Base-by-base conservation (phyloP, 192 early-diverging fungal species). In the Entomortierella lignicola region DNA sequence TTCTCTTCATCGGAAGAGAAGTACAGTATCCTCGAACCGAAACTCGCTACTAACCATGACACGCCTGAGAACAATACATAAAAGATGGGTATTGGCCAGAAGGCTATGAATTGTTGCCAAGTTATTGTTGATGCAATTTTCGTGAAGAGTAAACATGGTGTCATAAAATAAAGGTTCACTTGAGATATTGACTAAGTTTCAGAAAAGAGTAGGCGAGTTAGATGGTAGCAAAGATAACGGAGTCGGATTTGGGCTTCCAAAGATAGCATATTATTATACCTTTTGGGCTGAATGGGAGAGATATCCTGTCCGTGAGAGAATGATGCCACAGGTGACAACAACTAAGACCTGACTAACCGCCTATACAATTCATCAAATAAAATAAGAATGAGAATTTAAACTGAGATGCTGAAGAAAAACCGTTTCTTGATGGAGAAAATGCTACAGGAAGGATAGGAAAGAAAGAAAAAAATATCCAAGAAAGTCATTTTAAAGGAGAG, bases 131-230 rank as follows among this genome's bases (percentile, higher is more conserved):
- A 88, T 20, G 89, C 88, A 73, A 91, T 91, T 39, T 92, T 93
- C 54, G 90, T 88, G 57, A 93, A 93, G 34, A 93, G 80, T 2
- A 93, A 85, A 44, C 90, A 90, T 13, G 92, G 92, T 37, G 92
- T 93, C 77, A 93, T 85, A 55, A 91, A 90, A 42, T 88, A 86
- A 29, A 93, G 70, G 65, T 92, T 93, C 21, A 93, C 55, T 47
- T 79, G 80, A 1, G 87, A 84, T 54, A 88, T 56, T 63, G 84
- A 81, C 87, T 88, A 72, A 1, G 32, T 37, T 21, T n/a, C 15
- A 44, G 42, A 25, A 5, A 31, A 10, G 20, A n/a, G n/a, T n/a
- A n/a, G n/a, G n/a, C n/a, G 31, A 39, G 54, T 55, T 8, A 31
- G 26, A 0, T 23, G 15, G 2, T 25, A 30, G 54, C 29, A 30